phyloP scores from a whole-genome alignment of 1,139 yeast genomes.

The Kodamaea ohmeri region DNA sequence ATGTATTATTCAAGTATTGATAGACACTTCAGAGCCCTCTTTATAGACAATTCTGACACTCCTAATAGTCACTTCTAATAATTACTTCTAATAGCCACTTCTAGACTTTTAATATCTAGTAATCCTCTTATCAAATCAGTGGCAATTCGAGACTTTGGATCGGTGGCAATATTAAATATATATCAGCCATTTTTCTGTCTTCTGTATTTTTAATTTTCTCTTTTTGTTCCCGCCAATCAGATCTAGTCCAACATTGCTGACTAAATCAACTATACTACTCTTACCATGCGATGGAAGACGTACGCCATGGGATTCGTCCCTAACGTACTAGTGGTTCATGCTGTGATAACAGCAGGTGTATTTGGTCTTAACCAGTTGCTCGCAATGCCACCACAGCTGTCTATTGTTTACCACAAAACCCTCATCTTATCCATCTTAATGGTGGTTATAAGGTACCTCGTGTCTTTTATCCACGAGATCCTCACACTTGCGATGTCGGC shows the following conservation, averaged over 20 bases:
- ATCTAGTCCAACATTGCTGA: slow-evolving; percentile 4
- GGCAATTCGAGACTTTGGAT: too few species aligned
- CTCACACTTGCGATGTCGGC: slow-evolving; percentile 13
- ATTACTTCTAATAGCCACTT: too few species aligned
- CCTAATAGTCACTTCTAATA: too few species aligned
- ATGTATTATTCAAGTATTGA: not conserved
- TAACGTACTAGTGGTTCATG: not conserved
- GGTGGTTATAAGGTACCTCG: slow-evolving; percentile 12
- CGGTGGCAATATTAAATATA: too few species aligned
- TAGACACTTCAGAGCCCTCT: too few species aligned
- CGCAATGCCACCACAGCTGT: slow-evolving; percentile 2
- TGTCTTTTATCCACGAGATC: slow-evolving; percentile 14
- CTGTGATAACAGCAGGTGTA: not conserved
- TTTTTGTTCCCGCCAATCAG: not conserved
- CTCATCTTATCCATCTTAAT: slow-evolving; percentile 13
- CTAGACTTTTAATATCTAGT: too few species aligned
- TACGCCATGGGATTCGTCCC: slow-evolving; percentile 6
- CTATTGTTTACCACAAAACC: slow-evolving; percentile 12
- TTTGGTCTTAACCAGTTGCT: not conserved
- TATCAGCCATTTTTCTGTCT: not conserved
- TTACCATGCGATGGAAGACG: slow-evolving; percentile 1
- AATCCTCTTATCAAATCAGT: too few species aligned
- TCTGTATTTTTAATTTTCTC: not conserved
- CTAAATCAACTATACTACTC: not conserved
- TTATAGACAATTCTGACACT: too few species aligned